Evolutionary conservation across 306 rosid species (phyloP).

Genomic region (Chamaecrista fasciculata): DNA sequence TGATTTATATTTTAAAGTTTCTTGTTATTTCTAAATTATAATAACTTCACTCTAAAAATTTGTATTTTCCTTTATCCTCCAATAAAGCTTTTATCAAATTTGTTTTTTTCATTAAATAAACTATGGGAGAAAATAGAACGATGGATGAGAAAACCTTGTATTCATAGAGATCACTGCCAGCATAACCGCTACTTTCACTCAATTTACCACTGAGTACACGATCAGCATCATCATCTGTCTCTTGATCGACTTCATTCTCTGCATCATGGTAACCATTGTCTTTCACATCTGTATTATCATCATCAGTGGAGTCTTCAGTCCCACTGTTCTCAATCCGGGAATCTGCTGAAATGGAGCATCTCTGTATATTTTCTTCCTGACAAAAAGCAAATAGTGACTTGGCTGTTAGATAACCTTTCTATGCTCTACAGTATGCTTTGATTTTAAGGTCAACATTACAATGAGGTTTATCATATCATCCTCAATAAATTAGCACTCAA

Average conservation of each 20-base stretch:
- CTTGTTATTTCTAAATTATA: background rate
- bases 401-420: background rate
- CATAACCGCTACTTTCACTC: slow-evolving; percentile 98
- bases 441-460: background rate
- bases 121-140: background rate
- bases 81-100: too few relatives aligned
- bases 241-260: slow-evolving; percentile 90
- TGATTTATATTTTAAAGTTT: background rate
- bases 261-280: slow-evolving; percentile 93
- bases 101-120: background rate
- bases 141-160: slow-evolving; percentile 61
- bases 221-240: slow-evolving; percentile 85
- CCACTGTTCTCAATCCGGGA: slow-evolving; percentile 92
- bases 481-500: background rate
- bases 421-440: background rate
- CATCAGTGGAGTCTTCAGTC: slow-evolving; percentile 86
- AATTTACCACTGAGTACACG: slow-evolving; percentile 87
- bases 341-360: slow-evolving; percentile 96
- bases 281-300: slow-evolving; percentile 74
- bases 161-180: slow-evolving; percentile 96
- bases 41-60: background rate
- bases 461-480: background rate
- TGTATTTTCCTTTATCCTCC: background rate
- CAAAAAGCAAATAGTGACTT: background rate
- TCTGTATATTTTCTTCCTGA: slow-evolving; percentile 91